Evolutionary conservation across 225 moss, liverwort and hornwort species (phyloP), one percentile per base, ranked within the genome.

Genomic region (Bryoerythrophyllum caledonicum): DNA sequence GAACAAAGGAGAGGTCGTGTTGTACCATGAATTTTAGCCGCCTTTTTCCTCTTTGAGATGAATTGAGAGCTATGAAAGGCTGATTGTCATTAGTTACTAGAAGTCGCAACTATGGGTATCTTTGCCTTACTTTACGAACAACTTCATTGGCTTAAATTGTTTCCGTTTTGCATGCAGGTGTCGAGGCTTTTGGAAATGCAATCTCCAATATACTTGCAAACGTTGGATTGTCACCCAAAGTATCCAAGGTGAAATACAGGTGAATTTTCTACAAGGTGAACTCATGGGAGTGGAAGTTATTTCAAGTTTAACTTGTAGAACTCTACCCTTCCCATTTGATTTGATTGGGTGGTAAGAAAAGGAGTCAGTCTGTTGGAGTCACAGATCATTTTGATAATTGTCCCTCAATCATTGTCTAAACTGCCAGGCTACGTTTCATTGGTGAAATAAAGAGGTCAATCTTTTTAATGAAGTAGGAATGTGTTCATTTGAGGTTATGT

Each of bases 131-230:
- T 13, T 43, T 1, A 8, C 10, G 40, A 41, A 14, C 15, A 15
- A 44, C 44, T 37, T 37, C 7, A 43, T 43, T 70, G 49, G 12
- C 32, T 73, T 26, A 70, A 28, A 34, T 37, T 57, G 17, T 57
- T 73, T 35, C 9, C 28, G 24, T 65, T 8, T 74, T 19, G 38
- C 53, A 52, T 76, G 87, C 91, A 96, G 96, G 89, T 92, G 21
- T 96, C 96, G 46, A 91, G 94, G 75, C 81, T 96, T 75, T 79
- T 94, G 73, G 94, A 96, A 83, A 96, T 96, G 96, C 90, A 94
- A 72, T 90, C 79, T 55, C 80, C 85, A 19, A n/a, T 86, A 11
- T 96, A 96, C 77, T 84, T 91, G 57, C 84, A 88, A 63, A 86
- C 87, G 8, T 74, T 92, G 30, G 80, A 80, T 58, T 76, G 73